A percentile compares a stretch with the other conserved stretches of the same genome.
phyloP scores from a whole-genome alignment of 805 yeast genomes.

The Brettanomyces naardenensis region DNA sequence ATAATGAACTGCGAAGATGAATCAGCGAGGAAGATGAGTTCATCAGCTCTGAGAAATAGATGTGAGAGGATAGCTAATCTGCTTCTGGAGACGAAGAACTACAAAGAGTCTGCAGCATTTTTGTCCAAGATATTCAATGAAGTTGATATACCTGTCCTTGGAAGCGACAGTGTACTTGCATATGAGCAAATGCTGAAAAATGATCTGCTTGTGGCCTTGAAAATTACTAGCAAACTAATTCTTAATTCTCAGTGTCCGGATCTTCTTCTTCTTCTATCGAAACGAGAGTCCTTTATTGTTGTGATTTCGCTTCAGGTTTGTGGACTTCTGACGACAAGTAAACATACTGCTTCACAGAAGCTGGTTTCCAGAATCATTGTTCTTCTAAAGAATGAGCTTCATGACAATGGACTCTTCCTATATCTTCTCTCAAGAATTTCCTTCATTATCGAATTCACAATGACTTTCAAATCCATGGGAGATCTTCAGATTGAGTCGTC shows the following conservation, averaged over 20 bases:
- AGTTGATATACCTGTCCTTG: no score
- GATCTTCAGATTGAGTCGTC: slow-evolving; percentile 10
- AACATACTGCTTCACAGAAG: slow-evolving; percentile 14
- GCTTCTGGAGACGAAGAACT: slow-evolving; percentile 15
- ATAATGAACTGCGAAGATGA: slow-evolving; percentile 4
- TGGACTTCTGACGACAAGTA: slow-evolving; percentile 16
- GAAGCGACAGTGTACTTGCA: slow-evolving; percentile 2
- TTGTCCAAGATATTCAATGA: slow-evolving; percentile 13
- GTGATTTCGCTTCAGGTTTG: slow-evolving; percentile 13
- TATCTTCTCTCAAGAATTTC: slow-evolving; percentile 23
- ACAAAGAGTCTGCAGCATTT: slow-evolving; percentile 12
- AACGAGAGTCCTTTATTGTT: slow-evolving; percentile 4
- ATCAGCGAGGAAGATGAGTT: slow-evolving; percentile 3
- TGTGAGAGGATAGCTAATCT: slow-evolving; percentile 28
- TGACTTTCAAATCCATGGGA: slow-evolving; percentile 15
- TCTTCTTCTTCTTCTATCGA: slow-evolving; percentile 4
- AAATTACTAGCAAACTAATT: slow-evolving; percentile 15
- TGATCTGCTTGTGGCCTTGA: slow-evolving; percentile 10
- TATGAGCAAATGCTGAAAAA: slow-evolving; percentile 5
- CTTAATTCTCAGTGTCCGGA: slow-evolving; percentile 4
- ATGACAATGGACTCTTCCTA: slow-evolving; percentile 23
- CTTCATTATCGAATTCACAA: slow-evolving; percentile 16
- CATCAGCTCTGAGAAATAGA: slow-evolving; percentile 21
- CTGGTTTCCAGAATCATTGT: slow-evolving; percentile 19
- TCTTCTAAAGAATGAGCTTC: slow-evolving; percentile 13